Evolutionary conservation across 2,329 filamentous ascomycete genomes (phyloP).

Genomic region (Aspergillus fumigatus): DNA sequence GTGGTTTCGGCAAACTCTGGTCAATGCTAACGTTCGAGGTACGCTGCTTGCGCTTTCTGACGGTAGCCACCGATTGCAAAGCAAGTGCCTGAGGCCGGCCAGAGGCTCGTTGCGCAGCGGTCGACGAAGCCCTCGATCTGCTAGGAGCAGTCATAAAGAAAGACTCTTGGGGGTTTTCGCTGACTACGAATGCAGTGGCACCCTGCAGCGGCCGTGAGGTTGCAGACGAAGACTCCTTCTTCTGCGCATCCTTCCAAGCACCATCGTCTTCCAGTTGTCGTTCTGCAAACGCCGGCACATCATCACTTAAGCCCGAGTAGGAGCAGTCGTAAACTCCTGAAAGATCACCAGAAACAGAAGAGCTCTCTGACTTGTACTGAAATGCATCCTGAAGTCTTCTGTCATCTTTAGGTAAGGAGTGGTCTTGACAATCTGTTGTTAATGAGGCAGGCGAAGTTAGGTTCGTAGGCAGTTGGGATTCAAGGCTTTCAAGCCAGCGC

Average conservation of each 20-base stretch:
- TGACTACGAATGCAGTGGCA: slow-evolving; percentile 34
- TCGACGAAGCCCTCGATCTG: slow-evolving; percentile 20
- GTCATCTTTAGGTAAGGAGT: slow-evolving; percentile 14
- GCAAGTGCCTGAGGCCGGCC: slow-evolving; percentile 28
- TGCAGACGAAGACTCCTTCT: slow-evolving; percentile 22
- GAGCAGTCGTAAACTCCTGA: slow-evolving; percentile 30
- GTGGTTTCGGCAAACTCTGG: slow-evolving; percentile 25
- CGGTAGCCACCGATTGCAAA: slow-evolving; percentile 27
- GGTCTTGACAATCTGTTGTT: slow-evolving; percentile 14
- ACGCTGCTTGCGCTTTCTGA: slow-evolving; percentile 35
- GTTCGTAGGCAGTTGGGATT: slow-evolving; percentile 29
- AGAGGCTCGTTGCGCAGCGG: slow-evolving; percentile 19
- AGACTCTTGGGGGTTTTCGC: slow-evolving; percentile 29
- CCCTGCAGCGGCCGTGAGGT: slow-evolving; percentile 21
- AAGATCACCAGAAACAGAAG: slow-evolving; percentile 34
- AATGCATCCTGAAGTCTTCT: slow-evolving; percentile 24
- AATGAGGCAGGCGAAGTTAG: slow-evolving; percentile 24
- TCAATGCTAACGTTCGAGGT: slow-evolving; percentile 24
- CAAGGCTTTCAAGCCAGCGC: slow-evolving; percentile 31
- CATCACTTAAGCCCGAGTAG: slow-evolving; percentile 30
- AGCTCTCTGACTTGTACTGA: slow-evolving; percentile 34
- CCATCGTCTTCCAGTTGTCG: slow-evolving; percentile 28
- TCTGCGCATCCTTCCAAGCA: slow-evolving; percentile 26
- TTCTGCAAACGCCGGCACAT: slow-evolving; percentile 26
- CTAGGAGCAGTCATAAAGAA: slow-evolving; percentile 22